These are phyloP conservation scores for Candida schatavii DNA, from an alignment of 805 yeast species.

Conservation along the genomic window DNA sequence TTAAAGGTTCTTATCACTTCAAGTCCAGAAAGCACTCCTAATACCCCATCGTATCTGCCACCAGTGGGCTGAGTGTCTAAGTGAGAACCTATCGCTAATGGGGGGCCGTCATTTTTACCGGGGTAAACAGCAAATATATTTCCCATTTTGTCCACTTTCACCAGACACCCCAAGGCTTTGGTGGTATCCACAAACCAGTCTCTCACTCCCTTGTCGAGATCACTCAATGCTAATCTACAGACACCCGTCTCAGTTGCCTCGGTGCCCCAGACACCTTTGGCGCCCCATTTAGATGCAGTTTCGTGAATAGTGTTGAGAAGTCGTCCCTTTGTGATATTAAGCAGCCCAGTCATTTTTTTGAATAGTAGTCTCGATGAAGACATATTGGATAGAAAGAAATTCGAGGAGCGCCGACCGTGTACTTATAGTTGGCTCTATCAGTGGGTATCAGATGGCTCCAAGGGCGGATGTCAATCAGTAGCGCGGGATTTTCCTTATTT, in stretches of 20 bases:
- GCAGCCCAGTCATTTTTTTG: not conserved
- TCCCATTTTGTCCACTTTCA: slow-evolving; percentile 63
- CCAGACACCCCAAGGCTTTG: slow-evolving; percentile 50
- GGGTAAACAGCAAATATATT: slow-evolving; percentile 66
- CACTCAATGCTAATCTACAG: slow-evolving; percentile 60
- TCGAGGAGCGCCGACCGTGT: too few species aligned
- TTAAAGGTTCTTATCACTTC: slow-evolving; percentile 65
- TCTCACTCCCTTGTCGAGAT: slow-evolving; percentile 59
- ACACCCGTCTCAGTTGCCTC: slow-evolving; percentile 61
- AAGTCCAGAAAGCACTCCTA: slow-evolving; percentile 65
- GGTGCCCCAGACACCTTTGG: slow-evolving; percentile 60
- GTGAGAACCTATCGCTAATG: slow-evolving; percentile 72
- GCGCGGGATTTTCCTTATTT: too few species aligned
- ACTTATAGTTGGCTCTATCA: too few species aligned
- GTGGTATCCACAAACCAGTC: slow-evolving; percentile 64
- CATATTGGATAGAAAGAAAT: too few species aligned
- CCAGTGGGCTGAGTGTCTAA: slow-evolving; percentile 79
- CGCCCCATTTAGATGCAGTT: slow-evolving; percentile 58
- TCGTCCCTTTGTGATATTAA: slow-evolving; percentile 26
- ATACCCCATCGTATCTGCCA: slow-evolving; percentile 72
- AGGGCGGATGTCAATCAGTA: too few species aligned
- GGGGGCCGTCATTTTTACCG: slow-evolving; percentile 45
- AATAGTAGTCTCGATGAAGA: not conserved
- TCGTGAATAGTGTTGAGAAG: slow-evolving; percentile 58
- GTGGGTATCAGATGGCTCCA: too few species aligned